phyloP scores from a whole-genome alignment of 805 yeast species.

The Scheffersomyces coipomensis region DNA sequence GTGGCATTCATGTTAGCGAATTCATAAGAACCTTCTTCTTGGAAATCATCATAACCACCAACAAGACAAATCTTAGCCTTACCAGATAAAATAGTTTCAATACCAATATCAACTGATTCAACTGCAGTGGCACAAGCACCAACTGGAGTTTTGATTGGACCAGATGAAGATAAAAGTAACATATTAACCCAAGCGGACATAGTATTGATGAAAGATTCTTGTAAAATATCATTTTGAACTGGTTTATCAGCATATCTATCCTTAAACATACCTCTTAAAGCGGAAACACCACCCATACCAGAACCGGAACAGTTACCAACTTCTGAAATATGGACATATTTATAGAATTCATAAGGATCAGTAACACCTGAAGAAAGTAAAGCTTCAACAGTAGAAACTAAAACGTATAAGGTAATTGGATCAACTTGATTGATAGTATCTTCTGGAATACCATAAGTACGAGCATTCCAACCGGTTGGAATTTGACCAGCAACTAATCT shows the following conservation, averaged over 20 bases:
- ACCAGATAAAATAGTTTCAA: conserved; percentile 88
- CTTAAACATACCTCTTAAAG: conserved; percentile 96
- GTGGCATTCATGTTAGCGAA: conserved; percentile 99
- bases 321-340: conserved; percentile 97
- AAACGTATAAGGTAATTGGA: conserved; percentile 87
- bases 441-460: conserved; percentile 90
- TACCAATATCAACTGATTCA: conserved; percentile 95
- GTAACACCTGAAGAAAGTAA: conserved; percentile 91
- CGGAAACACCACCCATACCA: conserved; percentile 99
- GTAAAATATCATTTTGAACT: conserved; percentile 94
- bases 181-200: conserved; percentile 99
- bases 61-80: conserved; percentile 95
- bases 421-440: conserved; percentile 94
- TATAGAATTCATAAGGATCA: conserved; percentile 98
- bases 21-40: conserved; percentile 97
- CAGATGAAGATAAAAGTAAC: conserved; percentile 94
- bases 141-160: conserved; percentile 99
- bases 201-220: conserved; percentile 97
- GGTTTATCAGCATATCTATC: conserved; percentile 92
- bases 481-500: conserved; percentile 89
- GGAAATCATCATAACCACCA: conserved; percentile 99
- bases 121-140: conserved; percentile 99
- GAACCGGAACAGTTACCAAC: conserved; percentile 99
- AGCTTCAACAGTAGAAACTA: conserved; percentile 95
- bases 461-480: conserved; percentile 98